phyloP scores from a whole-genome alignment of 2,329 filamentous ascomycete genomes.

The Fusarium staphyleae region DNA sequence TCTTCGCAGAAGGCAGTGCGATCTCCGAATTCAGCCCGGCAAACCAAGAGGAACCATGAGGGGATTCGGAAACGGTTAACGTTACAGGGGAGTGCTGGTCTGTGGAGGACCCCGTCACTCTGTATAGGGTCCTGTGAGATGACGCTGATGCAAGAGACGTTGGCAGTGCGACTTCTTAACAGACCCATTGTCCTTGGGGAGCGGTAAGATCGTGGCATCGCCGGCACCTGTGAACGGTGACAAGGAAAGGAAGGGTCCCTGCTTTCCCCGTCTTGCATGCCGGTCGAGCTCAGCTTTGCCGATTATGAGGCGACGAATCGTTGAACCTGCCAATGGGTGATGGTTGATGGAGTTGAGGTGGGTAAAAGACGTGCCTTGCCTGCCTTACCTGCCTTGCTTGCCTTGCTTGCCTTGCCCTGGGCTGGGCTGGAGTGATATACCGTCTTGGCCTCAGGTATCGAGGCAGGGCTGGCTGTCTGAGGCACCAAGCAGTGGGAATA shows the following conservation, averaged over 20 bases:
- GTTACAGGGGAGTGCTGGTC: constrained; percentile 6
- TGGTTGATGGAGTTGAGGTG: constrained; percentile 8
- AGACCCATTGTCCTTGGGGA: constrained; percentile 19
- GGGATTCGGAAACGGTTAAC: constrained; percentile 8
- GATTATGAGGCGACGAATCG: constrained; percentile 33
- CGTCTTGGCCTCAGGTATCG: constrained; percentile 15
- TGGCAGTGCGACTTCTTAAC: constrained; percentile 36
- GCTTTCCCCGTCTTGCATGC: constrained; percentile 18
- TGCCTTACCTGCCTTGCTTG: background rate
- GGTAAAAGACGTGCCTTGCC: background rate
- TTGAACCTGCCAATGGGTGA: constrained; percentile 25
- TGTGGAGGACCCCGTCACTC: background rate
- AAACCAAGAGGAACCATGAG: constrained; percentile 8
- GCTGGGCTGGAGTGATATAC: constrained; percentile 21
- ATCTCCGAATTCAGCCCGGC: constrained; percentile 21
- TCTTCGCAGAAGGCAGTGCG: constrained; percentile 8
- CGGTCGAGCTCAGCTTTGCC: constrained; percentile 36
- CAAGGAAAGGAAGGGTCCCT: constrained; percentile 24
- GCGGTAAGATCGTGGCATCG: constrained; percentile 30
- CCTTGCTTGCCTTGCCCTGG: background rate
- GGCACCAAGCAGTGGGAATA: too few relatives aligned
- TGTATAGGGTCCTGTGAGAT: constrained; percentile 7
- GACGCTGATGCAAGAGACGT: constrained; percentile 38
- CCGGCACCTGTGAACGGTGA: constrained; percentile 30
- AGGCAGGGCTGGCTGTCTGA: constrained; percentile 28